phyloP scores from a whole-genome alignment of 306 rosid genomes.

The Lathyrus tuberosus region DNA sequence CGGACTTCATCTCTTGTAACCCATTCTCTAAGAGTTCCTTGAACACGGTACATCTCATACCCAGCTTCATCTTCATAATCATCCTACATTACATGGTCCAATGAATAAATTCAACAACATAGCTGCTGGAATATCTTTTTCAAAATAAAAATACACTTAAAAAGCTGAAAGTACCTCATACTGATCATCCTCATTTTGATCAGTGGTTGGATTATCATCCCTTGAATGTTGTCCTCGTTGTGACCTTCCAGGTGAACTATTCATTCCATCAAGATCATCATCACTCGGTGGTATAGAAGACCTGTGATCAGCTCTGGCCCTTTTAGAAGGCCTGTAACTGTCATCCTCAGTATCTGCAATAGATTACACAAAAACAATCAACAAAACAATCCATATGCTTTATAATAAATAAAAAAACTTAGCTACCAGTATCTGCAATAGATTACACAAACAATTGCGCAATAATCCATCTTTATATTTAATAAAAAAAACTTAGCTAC shows the following conservation, averaged over 20 bases:
- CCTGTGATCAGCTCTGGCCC: slow-evolving; percentile 79
- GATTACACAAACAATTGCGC: slow-evolving; percentile 29
- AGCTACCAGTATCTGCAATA: slow-evolving; percentile 63
- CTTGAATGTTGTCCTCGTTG: slow-evolving; percentile 66
- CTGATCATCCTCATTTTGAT: slow-evolving; percentile 83
- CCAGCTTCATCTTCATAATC: slow-evolving; percentile 75
- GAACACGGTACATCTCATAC: slow-evolving; percentile 89
- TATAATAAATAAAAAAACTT: neutral
- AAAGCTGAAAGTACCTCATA: slow-evolving; percentile 55
- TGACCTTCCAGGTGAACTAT: slow-evolving; percentile 89
- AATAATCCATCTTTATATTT: neutral
- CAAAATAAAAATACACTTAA: neutral
- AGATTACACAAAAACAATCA: slow-evolving; percentile 35
- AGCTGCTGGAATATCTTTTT: neutral
- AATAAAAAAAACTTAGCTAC: neutral
- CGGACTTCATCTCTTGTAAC: slow-evolving; percentile 98
- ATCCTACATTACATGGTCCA: slow-evolving; percentile 55
- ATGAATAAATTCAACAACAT: neutral
- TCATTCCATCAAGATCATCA: slow-evolving; percentile 78
- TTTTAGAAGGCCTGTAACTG: slow-evolving; percentile 79
- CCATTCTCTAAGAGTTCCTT: slow-evolving; percentile 95
- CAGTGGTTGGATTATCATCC: slow-evolving; percentile 85
- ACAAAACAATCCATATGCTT: neutral
- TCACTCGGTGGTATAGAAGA: slow-evolving; percentile 58
- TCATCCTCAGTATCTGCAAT: slow-evolving; percentile 89